phyloP scores from a whole-genome alignment of 176 grass and related monocot species.

The Cenchrus purpureus region DNA sequence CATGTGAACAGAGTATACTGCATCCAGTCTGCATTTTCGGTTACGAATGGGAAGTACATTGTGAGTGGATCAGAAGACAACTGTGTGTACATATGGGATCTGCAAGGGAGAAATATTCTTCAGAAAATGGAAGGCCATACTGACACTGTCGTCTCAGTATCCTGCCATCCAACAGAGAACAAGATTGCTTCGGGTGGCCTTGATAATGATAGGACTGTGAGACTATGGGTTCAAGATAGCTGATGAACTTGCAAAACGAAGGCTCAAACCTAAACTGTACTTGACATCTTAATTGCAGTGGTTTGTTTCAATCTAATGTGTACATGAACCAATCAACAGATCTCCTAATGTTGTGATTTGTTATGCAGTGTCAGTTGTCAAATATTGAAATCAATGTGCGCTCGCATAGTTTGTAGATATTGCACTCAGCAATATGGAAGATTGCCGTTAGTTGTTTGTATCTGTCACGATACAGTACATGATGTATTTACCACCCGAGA shows the following conservation, averaged over 20 bases:
- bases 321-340: background rate
- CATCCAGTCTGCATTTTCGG: slow-evolving; percentile 82
- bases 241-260: slow-evolving; percentile 28
- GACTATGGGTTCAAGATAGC: slow-evolving; percentile 80
- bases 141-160: slow-evolving; percentile 73
- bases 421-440: background rate
- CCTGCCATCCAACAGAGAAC: slow-evolving; percentile 77
- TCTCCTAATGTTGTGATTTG: background rate
- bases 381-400: background rate
- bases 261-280: background rate
- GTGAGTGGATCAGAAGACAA: slow-evolving; percentile 90
- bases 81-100: slow-evolving; percentile 90
- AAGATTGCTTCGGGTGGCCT: slow-evolving; percentile 83
- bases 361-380: background rate
- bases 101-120: slow-evolving; percentile 87
- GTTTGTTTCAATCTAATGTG: slow-evolving; percentile 25
- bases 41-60: slow-evolving; percentile 83
- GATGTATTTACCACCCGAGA: no score
- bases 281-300: slow-evolving; percentile 6
- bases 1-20: slow-evolving; percentile 77
- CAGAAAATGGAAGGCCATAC: slow-evolving; percentile 93
- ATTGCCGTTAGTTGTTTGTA: background rate
- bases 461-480: background rate
- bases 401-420: background rate
- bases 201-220: slow-evolving; percentile 72